Percentiles rank a stretch among this genome's conserved stretches.
phyloP scores from a whole-genome alignment of 2,329 filamentous ascomycete genomes.

The Colletotrichum chlorophyti region DNA sequence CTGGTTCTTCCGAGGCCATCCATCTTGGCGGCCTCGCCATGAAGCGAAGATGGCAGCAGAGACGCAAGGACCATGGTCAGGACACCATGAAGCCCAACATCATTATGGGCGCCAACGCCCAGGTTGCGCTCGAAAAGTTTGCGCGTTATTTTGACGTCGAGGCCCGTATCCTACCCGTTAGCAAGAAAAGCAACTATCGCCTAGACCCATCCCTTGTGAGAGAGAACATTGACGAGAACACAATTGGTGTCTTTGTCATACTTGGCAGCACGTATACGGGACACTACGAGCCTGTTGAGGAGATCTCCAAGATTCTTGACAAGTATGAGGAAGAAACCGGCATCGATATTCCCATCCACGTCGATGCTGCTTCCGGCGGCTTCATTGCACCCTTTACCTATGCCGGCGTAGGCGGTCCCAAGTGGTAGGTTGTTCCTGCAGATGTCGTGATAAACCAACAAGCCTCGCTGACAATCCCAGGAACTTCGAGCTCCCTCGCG shows the following conservation, averaged over 20 bases:
- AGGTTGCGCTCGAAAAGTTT: constrained; percentile 77
- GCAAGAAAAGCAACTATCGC: constrained; percentile 63
- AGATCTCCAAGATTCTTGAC: constrained; percentile 70
- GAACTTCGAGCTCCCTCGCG: constrained; percentile 67
- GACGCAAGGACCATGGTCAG: constrained; percentile 64
- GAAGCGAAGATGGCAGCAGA: constrained; percentile 78
- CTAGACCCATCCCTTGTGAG: constrained; percentile 70
- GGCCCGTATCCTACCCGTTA: constrained; percentile 68
- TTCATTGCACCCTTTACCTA: constrained; percentile 69
- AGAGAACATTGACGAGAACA: constrained; percentile 76
- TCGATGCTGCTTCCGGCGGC: constrained; percentile 67
- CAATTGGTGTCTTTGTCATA: constrained; percentile 78
- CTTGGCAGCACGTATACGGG: constrained; percentile 77
- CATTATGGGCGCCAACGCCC: constrained; percentile 76
- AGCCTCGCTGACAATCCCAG: constrained; percentile 32
- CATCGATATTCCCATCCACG: constrained; percentile 71
- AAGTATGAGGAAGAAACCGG: constrained; percentile 67
- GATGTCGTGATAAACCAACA: neutral
- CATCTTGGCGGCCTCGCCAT: constrained; percentile 75
- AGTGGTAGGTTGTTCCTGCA: constrained; percentile 55
- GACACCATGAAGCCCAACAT: constrained; percentile 72
- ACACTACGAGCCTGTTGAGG: constrained; percentile 75
- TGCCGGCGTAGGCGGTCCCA: constrained; percentile 59
- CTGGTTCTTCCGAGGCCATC: constrained; percentile 75
- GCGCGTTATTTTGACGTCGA: constrained; percentile 79